These are phyloP conservation scores for Sporothrix curviconia DNA, from an alignment of 2,329 filamentous ascomycete species.

Conservation along the genomic window DNA sequence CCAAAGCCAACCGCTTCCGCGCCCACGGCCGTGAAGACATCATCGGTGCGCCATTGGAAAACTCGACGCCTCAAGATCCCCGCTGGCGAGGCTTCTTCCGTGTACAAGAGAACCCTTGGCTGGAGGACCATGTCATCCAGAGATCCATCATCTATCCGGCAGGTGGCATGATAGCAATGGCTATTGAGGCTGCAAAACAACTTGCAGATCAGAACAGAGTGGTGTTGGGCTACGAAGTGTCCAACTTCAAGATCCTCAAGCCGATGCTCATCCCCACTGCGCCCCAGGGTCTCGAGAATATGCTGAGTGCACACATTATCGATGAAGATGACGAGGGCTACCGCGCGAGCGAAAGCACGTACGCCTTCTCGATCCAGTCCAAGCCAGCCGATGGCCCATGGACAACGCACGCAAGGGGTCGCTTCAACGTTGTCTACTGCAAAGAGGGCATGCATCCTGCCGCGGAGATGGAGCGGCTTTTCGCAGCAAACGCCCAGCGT, in stretches of 20 bases:
- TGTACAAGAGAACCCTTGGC: conserved; percentile 37
- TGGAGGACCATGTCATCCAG: conserved; percentile 39
- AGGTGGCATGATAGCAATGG: conserved; percentile 33
- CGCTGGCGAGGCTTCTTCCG: conserved; percentile 41
- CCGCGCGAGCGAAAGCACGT: not conserved
- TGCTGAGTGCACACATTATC: conserved; percentile 36
- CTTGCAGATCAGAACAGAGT: conserved; percentile 14
- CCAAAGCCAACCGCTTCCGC: conserved; percentile 27
- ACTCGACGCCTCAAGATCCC: conserved; percentile 25
- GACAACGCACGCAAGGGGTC: conserved; percentile 32
- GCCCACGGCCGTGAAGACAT: conserved; percentile 23
- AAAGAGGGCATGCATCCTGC: not conserved
- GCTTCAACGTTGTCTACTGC: conserved; percentile 21
- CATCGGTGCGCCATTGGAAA: conserved; percentile 22
- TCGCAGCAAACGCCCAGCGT: not conserved
- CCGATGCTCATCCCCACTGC: conserved; percentile 20
- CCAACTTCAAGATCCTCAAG: conserved; percentile 19
- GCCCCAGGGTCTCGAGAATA: conserved; percentile 40
- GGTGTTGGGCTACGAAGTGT: conserved; percentile 16
- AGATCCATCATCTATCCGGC: conserved; percentile 31
- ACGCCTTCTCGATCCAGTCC: conserved; percentile 36
- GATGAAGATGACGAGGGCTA: conserved; percentile 2
- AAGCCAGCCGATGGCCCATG: conserved; percentile 35
- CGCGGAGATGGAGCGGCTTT: not conserved
- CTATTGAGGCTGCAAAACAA: conserved; percentile 31